Evolutionary conservation across 2,329 filamentous ascomycete genomes (phyloP).

Genomic region (Colletotrichum incanum): DNA sequence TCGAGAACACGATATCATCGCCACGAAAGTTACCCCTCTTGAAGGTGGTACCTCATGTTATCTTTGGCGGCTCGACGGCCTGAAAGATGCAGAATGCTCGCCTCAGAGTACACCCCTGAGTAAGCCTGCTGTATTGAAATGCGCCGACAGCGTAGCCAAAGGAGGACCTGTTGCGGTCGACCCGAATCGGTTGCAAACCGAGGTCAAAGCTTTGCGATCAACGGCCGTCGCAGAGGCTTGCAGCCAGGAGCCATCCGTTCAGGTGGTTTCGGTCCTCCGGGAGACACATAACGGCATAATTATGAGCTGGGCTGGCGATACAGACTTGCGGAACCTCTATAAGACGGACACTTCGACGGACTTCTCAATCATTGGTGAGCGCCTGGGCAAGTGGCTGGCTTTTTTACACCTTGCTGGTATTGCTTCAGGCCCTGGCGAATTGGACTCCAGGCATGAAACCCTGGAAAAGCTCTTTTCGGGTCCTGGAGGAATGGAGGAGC

Average conservation of each 20-base stretch:
- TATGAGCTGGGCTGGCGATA: slow-evolving; percentile 5
- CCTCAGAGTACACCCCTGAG: background rate
- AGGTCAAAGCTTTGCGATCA: slow-evolving; percentile 1
- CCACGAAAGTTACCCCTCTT: background rate
- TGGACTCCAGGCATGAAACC: background rate
- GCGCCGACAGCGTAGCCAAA: slow-evolving; percentile 20
- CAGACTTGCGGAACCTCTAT: background rate
- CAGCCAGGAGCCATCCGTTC: background rate
- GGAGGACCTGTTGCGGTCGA: background rate
- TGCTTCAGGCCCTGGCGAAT: background rate
- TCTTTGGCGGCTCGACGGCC: slow-evolving; percentile 4
- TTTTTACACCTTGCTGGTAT: background rate
- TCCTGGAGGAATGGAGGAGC: slow-evolving; percentile 4
- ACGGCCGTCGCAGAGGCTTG: background rate
- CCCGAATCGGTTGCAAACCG: background rate
- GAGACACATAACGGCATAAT: slow-evolving; percentile 1
- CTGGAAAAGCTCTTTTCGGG: background rate
- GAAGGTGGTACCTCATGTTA: slow-evolving; percentile 9
- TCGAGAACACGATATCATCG: background rate
- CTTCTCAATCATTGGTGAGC: background rate
- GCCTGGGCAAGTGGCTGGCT: slow-evolving; percentile 9
- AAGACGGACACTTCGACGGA: background rate
- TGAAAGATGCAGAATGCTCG: background rate
- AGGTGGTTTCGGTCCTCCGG: background rate
- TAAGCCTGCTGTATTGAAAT: slow-evolving; percentile 10